phyloP scores from a whole-genome alignment of 2,329 filamentous ascomycete genomes.

The Beauveria pseudobassiana region DNA sequence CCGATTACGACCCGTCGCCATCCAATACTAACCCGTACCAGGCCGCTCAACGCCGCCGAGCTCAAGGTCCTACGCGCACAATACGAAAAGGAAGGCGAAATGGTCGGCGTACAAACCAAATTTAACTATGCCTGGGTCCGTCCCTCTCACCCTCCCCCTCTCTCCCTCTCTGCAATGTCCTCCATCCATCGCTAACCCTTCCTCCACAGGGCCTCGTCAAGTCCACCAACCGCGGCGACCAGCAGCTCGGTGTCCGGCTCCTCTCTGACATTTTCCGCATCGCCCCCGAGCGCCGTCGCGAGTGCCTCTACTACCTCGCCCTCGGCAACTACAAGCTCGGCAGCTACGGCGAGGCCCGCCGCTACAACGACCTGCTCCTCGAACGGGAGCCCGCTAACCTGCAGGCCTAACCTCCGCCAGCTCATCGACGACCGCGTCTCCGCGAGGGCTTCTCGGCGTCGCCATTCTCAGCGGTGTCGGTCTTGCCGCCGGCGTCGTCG shows the following conservation, averaged over 20 bases:
- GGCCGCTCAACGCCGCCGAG: conserved; percentile 84
- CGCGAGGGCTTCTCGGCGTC: conserved; percentile 79
- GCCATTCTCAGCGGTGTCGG: conserved; percentile 92
- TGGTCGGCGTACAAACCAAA: conserved; percentile 95
- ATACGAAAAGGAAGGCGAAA: conserved; percentile 95
- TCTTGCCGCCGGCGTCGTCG: conserved; percentile 86
- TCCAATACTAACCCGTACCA: conserved; percentile 27
- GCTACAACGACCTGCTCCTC: conserved; percentile 88
- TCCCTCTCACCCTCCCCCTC: conserved; percentile 10
- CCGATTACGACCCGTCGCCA: conserved; percentile 6
- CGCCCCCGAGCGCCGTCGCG: conserved; percentile 83
- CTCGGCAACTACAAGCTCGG: conserved; percentile 97
- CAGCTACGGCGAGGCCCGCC: conserved; percentile 89
- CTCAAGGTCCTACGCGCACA: conserved; percentile 87
- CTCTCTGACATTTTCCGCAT: conserved; percentile 95
- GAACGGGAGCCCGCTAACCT: conserved; percentile 88
- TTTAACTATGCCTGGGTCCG: conserved; percentile 99
- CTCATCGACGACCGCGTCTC: conserved; percentile 95
- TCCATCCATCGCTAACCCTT: background rate
- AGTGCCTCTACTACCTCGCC: conserved; percentile 97
- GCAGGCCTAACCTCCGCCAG: conserved; percentile 77
- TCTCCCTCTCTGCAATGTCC: background rate
- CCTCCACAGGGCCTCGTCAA: conserved; percentile 78
- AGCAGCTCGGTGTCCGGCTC: conserved; percentile 88
- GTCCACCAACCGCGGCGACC: conserved; percentile 73